These are phyloP conservation scores for Lepiota subincarnata DNA, from an alignment of 768 basidiomycete genomes.

Conservation along the genomic window DNA sequence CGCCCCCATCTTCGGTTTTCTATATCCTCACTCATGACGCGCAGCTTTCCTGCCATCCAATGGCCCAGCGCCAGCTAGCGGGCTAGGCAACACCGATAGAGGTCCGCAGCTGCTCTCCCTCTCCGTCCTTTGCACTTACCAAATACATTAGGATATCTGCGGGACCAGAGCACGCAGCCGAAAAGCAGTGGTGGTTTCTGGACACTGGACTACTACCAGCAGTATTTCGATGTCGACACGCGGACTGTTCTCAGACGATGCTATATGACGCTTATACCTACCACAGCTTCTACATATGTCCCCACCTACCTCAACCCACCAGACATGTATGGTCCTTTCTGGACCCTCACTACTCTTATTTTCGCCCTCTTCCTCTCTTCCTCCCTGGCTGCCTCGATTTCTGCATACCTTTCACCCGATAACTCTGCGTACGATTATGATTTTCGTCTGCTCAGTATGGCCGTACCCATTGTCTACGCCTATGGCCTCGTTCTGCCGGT, in stretches of 20 bases:
- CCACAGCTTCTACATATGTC: slow-evolving; percentile 52
- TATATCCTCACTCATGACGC: background rate
- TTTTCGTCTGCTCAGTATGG: slow-evolving; percentile 80
- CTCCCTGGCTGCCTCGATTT: slow-evolving; percentile 83
- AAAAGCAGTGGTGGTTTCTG: slow-evolving; percentile 61
- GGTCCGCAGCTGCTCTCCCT: slow-evolving; percentile 27
- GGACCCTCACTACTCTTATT: slow-evolving; percentile 94
- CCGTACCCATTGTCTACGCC: slow-evolving; percentile 78
- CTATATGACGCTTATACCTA: slow-evolving; percentile 75
- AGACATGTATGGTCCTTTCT: slow-evolving; percentile 91
- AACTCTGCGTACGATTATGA: slow-evolving; percentile 67
- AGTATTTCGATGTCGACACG: slow-evolving; percentile 87
- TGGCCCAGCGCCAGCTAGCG: slow-evolving; percentile 28
- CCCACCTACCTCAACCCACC: slow-evolving; percentile 61
- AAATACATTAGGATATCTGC: slow-evolving; percentile 52
- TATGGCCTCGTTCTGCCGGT: slow-evolving; percentile 85
- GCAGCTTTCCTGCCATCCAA: slow-evolving; percentile 58
- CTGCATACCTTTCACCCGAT: slow-evolving; percentile 73
- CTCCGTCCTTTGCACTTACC: background rate
- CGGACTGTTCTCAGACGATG: slow-evolving; percentile 72
- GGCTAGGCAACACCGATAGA: slow-evolving; percentile 49
- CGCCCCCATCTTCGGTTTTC: background rate
- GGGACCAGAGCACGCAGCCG: slow-evolving; percentile 42
- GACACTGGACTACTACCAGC: slow-evolving; percentile 82
- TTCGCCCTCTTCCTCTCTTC: slow-evolving; percentile 93